A percentile compares a stretch with the other conserved stretches of the same genome.
phyloP scores from a whole-genome alignment of 2,329 filamentous ascomycete species.

The Thelonectria olida region DNA sequence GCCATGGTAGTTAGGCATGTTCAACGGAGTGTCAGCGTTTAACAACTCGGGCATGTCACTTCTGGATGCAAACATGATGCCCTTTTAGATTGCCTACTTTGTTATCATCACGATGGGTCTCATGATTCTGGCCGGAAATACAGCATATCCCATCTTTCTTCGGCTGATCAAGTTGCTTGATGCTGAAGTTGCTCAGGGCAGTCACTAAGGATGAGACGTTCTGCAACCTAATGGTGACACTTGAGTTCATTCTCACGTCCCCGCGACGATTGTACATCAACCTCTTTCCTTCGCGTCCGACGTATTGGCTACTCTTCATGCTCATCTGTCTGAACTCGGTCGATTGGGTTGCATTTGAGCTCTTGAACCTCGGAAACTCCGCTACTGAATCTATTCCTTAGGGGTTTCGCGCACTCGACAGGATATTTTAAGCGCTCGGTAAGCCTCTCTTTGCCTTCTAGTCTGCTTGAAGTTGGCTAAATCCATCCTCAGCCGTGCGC shows the following conservation, averaged over 20 bases:
- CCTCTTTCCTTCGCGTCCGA: neutral
- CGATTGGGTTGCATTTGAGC: neutral
- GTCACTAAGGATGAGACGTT: too few relatives aligned
- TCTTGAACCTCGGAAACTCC: neutral
- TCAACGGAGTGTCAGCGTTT: neutral
- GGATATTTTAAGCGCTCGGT: neutral
- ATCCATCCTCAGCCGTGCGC: neutral
- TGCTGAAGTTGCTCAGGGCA: too few relatives aligned
- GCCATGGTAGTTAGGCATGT: slow-evolving; percentile 1
- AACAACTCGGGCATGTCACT: slow-evolving; percentile 5
- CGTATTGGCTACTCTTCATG: neutral
- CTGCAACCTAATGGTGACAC: neutral
- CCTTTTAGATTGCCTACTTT: neutral
- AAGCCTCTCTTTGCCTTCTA: neutral
- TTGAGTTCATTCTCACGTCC: neutral
- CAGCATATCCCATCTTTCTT: neutral
- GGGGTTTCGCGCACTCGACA: neutral
- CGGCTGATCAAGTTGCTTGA: slow-evolving; percentile 1
- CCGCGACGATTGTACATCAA: neutral
- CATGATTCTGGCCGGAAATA: slow-evolving; percentile 1
- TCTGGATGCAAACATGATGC: slow-evolving; percentile 1
- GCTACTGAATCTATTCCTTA: neutral
- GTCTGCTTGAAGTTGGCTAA: neutral
- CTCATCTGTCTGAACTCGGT: neutral
- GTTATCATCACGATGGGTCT: neutral